Evolutionary conservation across 208 protist genomes (phyloP).

Genomic region (Crithidia bombi): DNA sequence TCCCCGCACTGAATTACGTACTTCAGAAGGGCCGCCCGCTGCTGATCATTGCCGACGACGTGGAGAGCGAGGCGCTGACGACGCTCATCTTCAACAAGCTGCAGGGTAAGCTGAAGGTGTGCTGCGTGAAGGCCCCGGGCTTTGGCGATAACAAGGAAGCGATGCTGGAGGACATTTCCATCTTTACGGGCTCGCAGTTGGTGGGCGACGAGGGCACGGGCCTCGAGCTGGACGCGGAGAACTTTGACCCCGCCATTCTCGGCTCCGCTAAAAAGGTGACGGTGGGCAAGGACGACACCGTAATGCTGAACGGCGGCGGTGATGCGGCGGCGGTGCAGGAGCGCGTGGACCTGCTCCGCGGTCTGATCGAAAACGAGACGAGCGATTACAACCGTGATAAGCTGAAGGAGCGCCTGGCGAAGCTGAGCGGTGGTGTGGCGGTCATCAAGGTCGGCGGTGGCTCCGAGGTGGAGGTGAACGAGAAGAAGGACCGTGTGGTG

Average conservation of each 20-base stretch:
- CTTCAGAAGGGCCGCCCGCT: constrained; percentile 88
- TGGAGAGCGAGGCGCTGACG: constrained; percentile 97
- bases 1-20: constrained; percentile 93
- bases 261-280: constrained; percentile 87
- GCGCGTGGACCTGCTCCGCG: constrained; percentile 93
- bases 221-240: constrained; percentile 80
- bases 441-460: constrained; percentile 98
- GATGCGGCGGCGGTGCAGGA: constrained; percentile 90
- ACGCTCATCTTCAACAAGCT: constrained; percentile 91
- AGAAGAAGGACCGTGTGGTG: constrained; percentile 99
- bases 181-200: constrained; percentile 96
- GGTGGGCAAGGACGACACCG: constrained; percentile 97
- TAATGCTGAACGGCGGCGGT: constrained; percentile 97
- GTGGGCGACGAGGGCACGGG: constrained; percentile 94
- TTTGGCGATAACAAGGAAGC: constrained; percentile 99
- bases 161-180: constrained; percentile 98
- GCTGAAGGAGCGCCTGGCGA: constrained; percentile 98
- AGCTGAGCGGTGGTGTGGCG: constrained; percentile 97
- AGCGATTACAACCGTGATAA: constrained; percentile 98
- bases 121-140: constrained; percentile 98
- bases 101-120: constrained; percentile 87
- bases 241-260: constrained; percentile 78
- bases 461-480: constrained; percentile 98
- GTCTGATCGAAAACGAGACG: constrained; percentile 82
- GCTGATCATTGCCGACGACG: constrained; percentile 99